Percentiles rank a stretch among this genome's conserved stretches.
phyloP scores from a whole-genome alignment of 257 asterid species.

The Nemophila menziesii region DNA sequence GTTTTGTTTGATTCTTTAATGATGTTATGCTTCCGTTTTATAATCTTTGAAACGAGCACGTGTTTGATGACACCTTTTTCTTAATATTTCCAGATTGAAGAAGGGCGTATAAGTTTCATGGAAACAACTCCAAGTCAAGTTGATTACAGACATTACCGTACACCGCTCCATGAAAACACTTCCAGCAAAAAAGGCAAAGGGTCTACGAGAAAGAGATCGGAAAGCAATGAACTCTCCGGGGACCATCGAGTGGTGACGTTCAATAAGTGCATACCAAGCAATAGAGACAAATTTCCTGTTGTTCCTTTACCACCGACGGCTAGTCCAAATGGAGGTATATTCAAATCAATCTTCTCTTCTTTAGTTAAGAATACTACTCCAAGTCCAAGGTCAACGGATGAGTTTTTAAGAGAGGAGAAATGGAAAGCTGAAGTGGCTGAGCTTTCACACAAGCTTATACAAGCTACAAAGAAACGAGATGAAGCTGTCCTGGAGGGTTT shows the following conservation, averaged over 20 bases:
- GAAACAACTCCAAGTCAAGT: conserved; percentile 43
- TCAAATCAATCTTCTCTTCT: conserved; percentile 49
- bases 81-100: conserved; percentile 76
- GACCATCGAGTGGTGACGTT: conserved; percentile 42
- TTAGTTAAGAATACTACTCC: conserved; percentile 46
- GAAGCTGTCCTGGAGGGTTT: conserved; percentile 84
- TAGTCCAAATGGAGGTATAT: conserved; percentile 72
- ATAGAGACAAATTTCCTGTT: conserved; percentile 50
- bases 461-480: conserved; percentile 60
- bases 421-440: conserved; percentile 82
- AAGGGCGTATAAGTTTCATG: conserved; percentile 54
- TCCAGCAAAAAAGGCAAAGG: conserved; percentile 16
- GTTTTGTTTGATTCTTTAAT: too few species aligned
- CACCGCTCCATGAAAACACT: conserved; percentile 35
- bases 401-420: conserved; percentile 46
- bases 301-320: conserved; percentile 45
- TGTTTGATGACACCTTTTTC: too few species aligned
- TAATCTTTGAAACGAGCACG: too few species aligned
- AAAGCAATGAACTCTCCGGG: conserved; percentile 13
- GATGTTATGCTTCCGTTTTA: too few species aligned
- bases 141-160: conserved; percentile 29
- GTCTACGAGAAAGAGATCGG: conserved; percentile 18
- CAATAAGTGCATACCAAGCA: conserved; percentile 82
- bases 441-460: conserved; percentile 67
- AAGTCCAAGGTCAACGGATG: conserved; percentile 50